These are phyloP conservation scores for Dendrobium huoshanense DNA, from an alignment of 106 monocot genomes.

Conservation along the genomic window DNA sequence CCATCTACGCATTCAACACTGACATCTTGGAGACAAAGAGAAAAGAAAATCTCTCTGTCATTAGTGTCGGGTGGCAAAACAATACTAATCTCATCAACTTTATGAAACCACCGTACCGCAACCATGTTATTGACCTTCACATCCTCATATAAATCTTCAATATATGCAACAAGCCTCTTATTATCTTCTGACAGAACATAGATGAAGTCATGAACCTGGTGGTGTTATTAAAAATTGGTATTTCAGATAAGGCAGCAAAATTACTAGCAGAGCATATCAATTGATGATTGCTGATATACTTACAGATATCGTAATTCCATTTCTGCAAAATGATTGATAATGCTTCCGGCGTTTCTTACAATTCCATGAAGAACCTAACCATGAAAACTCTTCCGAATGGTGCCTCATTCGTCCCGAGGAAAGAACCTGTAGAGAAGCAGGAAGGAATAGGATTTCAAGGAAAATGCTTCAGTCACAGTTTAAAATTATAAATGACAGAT, in stretches of 20 bases:
- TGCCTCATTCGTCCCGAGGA: slow-evolving; percentile 23
- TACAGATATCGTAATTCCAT: slow-evolving; percentile 77
- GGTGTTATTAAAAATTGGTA: background rate
- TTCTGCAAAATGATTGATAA: slow-evolving; percentile 58
- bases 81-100: slow-evolving; percentile 76
- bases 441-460: slow-evolving; percentile 3
- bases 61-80: slow-evolving; percentile 49
- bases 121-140: slow-evolving; percentile 46
- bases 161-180: slow-evolving; percentile 77
- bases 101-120: slow-evolving; percentile 82
- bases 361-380: slow-evolving; percentile 70
- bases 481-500: background rate
- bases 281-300: slow-evolving; percentile 12
- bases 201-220: slow-evolving; percentile 76
- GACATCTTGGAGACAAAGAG: slow-evolving; percentile 75
- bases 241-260: background rate
- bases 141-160: slow-evolving; percentile 92
- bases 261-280: background rate
- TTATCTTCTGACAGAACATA: slow-evolving; percentile 64
- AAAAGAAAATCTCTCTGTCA: slow-evolving; percentile 85
- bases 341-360: slow-evolving; percentile 69
- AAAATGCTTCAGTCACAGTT: background rate
- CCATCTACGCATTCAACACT: slow-evolving; percentile 92
- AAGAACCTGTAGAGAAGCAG: slow-evolving; percentile 27
- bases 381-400: slow-evolving; percentile 58